phyloP scores from a whole-genome alignment of 257 asterid species.

The Penstemon newberryi region DNA sequence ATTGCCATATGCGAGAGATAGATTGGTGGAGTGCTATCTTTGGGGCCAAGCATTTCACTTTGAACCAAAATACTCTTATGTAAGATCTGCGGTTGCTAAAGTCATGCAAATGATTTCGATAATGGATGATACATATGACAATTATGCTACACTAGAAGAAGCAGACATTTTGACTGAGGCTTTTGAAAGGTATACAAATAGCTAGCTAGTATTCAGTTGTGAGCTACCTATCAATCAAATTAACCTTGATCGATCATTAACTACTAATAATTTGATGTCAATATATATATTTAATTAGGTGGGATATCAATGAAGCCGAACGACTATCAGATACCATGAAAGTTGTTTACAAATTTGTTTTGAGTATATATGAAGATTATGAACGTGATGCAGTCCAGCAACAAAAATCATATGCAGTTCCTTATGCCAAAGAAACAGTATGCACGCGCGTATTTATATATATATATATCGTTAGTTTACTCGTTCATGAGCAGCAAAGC shows the following conservation, averaged over 20 bases:
- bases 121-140: conserved; percentile 9
- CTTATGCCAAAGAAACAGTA: conserved; percentile 13
- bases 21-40: conserved; percentile 20
- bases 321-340: conserved; percentile 23
- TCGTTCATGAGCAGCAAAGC: too few relatives aligned
- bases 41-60: conserved; percentile 11
- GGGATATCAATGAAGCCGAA: conserved; percentile 14
- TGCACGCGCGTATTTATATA: too few relatives aligned
- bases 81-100: background rate
- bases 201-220: too few relatives aligned
- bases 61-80: conserved; percentile 18
- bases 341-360: background rate
- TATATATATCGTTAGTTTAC: too few relatives aligned
- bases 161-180: conserved; percentile 7
- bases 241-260: too few relatives aligned
- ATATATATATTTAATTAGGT: background rate
- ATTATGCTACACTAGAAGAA: conserved; percentile 22
- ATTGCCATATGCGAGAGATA: conserved; percentile 23
- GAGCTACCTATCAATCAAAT: too few relatives aligned
- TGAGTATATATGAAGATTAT: conserved; percentile 5
- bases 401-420: conserved; percentile 1
- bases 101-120: background rate
- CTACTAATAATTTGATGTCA: too few relatives aligned
- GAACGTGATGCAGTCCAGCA: background rate
- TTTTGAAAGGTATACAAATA: conserved; percentile 14